A percentile compares a stretch with the other conserved stretches of the same genome.
These are phyloP conservation scores for Kappamyces sp. DNA, from an alignment of 192 early-diverging fungal genomes.

Conservation along the genomic window DNA sequence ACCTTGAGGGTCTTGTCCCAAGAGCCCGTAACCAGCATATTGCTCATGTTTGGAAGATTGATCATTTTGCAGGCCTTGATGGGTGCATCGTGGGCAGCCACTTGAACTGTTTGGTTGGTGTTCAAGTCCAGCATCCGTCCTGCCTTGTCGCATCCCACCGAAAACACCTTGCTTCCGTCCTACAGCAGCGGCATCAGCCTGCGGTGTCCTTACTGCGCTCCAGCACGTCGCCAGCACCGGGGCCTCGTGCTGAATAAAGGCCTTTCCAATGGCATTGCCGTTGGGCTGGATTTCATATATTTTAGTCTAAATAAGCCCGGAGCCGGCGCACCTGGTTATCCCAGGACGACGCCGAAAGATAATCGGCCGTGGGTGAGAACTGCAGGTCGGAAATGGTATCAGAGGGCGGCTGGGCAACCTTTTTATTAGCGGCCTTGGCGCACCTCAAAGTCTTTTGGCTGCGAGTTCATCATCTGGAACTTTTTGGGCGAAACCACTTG, in stretches of 20 bases:
- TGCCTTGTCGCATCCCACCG: conserved; percentile 86
- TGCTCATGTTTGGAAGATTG: conserved; percentile 49
- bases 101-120: conserved; percentile 73
- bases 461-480: too few relatives aligned
- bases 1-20: conserved; percentile 92
- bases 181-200: conserved; percentile 22
- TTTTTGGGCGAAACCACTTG: too few relatives aligned
- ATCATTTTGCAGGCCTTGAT: conserved; percentile 77
- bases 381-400: conserved; percentile 74
- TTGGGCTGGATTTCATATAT: conserved; percentile 83
- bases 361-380: conserved; percentile 78
- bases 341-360: conserved; percentile 84
- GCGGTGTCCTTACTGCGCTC: conserved; percentile 59
- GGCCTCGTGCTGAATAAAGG: conserved; percentile 71
- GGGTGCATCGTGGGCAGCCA: conserved; percentile 87
- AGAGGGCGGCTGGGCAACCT: conserved; percentile 46
- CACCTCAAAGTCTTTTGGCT: too few relatives aligned
- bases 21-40: conserved; percentile 78
- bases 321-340: conserved; percentile 61
- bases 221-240: conserved; percentile 79
- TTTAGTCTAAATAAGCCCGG: conserved; percentile 61
- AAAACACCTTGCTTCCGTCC: conserved; percentile 86
- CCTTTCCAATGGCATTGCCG: conserved; percentile 71
- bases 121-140: conserved; percentile 77
- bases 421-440: background rate